Conservation (phyloP, 2,329 filamentous ascomycete species). For the Neonectria ditissima region DNA sequence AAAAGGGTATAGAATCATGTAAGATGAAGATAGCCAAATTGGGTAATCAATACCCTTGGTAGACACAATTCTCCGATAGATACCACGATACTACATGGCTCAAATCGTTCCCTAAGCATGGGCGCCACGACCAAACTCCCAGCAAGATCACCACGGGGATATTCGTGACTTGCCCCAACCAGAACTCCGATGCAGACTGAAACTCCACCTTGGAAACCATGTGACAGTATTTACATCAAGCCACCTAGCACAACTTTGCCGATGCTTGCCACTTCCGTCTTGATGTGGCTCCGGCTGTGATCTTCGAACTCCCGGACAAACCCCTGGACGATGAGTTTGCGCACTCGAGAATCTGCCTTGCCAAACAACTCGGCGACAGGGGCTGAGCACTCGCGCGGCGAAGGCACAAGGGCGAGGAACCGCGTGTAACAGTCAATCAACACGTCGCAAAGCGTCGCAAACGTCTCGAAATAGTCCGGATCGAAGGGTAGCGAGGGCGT, state of each 20-base stretch:
- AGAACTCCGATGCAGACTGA: constrained; percentile 36
- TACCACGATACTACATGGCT: not conserved
- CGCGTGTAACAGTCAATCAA: constrained; percentile 91
- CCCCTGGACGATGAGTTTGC: constrained; percentile 89
- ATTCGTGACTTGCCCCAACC: constrained; percentile 34
- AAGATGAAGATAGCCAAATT: constrained; percentile 4
- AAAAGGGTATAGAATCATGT: constrained; percentile 9
- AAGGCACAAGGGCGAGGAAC: constrained; percentile 80
- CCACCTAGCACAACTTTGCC: constrained; percentile 91
- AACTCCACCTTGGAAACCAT: constrained; percentile 14
- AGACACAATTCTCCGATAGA: constrained; percentile 4
- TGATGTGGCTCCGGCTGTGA: constrained; percentile 78
- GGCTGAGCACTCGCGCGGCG: constrained; percentile 77
- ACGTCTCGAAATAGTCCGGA: constrained; percentile 96
- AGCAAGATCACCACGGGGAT: constrained; percentile 36
- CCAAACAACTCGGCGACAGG: constrained; percentile 85
- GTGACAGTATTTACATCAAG: constrained; percentile 67
- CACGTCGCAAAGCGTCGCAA: constrained; percentile 94
- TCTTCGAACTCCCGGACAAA: constrained; percentile 96
- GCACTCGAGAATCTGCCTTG: constrained; percentile 86
- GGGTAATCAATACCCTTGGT: not conserved
- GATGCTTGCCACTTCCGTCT: constrained; percentile 84
- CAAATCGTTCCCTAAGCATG: constrained; percentile 8
- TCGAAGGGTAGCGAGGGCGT: constrained; percentile 96
- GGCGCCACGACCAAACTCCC: constrained; percentile 33